Base-by-base conservation (phyloP, 495 filamentous ascomycete genomes). In the Lichina pygmaea region DNA sequence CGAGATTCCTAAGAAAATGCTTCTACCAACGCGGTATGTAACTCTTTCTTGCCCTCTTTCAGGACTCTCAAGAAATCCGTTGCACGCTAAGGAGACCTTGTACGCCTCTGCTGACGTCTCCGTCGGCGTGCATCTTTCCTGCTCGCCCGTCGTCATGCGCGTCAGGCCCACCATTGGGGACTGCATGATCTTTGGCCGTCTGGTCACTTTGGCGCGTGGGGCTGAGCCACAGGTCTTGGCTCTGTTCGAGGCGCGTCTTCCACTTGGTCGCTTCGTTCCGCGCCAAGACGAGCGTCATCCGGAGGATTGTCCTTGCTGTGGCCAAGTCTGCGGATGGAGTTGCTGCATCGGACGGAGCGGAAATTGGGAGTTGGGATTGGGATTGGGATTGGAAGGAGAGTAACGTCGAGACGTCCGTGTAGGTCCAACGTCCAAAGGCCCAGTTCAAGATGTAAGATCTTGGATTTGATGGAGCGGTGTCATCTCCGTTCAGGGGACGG, bases 351-450 rank as follows among this genome's bases (percentile, higher is more conserved):
- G 33, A 8, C 24, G 53, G 31, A 55, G 44, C 8, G 62, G 60
- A 2, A 55, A 49, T 41, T 59, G 54, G 4, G 61, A 52, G 34
- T 65, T 64, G 40, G 46, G 44, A 52, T 51, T 3, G 0, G 1
- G 8, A 47, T 51, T 55, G 6, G 57, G 57, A 47, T 51, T 55
- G 6, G 57, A 56, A 6, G 55, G 57, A 34, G 78, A 61, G 0
- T 24, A 4, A 24, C 24, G 24, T 24, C 24, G 24, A 24, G 24
- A 24, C 24, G 4, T 66, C 65, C 6, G 85, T 86, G 53, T 81
- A 86, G 2, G 72, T 93, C 89, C 89, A 94, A 13, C 89, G 68
- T 7, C 84, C 86, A 60, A 97, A 97, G 0, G 89, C 91, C 89
- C 89, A 95, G 56, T 97, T 97, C 41, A 97, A 66, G 42, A 94